Percentiles rank a stretch among this genome's conserved stretches.
These are phyloP conservation scores for Candida argentea DNA, from an alignment of 805 yeast genomes.

Conservation along the genomic window DNA sequence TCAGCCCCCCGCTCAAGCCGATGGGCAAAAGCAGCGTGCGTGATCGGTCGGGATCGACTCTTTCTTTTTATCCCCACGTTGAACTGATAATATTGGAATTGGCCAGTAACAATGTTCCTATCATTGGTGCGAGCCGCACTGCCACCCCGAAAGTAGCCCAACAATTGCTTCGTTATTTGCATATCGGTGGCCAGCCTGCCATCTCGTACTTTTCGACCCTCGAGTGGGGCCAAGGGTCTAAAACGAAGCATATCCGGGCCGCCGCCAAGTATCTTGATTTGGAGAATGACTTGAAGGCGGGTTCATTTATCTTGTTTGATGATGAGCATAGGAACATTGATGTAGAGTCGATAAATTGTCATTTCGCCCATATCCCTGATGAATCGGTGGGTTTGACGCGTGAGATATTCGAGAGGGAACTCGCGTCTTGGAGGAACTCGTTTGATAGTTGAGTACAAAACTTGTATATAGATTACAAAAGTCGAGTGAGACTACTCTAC, in stretches of 20 bases:
- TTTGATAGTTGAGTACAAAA: too few species aligned
- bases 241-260: slow-evolving; percentile 43
- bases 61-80: slow-evolving; percentile 60
- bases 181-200: slow-evolving; percentile 45
- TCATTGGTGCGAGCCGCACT: slow-evolving; percentile 73
- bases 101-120: slow-evolving; percentile 32
- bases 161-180: slow-evolving; percentile 44
- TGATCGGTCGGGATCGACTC: slow-evolving; percentile 45
- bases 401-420: slow-evolving; percentile 38
- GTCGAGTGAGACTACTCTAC: too few species aligned
- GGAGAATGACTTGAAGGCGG: slow-evolving; percentile 34
- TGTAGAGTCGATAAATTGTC: slow-evolving; percentile 61
- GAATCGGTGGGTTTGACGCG: slow-evolving; percentile 49
- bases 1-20: slow-evolving; percentile 36
- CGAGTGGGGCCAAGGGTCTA: slow-evolving; percentile 64
- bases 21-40: slow-evolving; percentile 23
- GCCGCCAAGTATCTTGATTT: slow-evolving; percentile 40
- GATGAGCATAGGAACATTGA: slow-evolving; percentile 75
- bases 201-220: slow-evolving; percentile 41
- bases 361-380: slow-evolving; percentile 53
- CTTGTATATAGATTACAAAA: too few species aligned
- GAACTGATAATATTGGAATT: slow-evolving; percentile 50
- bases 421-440: slow-evolving; percentile 32
- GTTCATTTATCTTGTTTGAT: slow-evolving; percentile 48
- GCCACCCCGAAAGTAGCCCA: slow-evolving; percentile 70